Conservation (phyloP, 345 rosid genomes). For the Turnera subulata region DNA sequence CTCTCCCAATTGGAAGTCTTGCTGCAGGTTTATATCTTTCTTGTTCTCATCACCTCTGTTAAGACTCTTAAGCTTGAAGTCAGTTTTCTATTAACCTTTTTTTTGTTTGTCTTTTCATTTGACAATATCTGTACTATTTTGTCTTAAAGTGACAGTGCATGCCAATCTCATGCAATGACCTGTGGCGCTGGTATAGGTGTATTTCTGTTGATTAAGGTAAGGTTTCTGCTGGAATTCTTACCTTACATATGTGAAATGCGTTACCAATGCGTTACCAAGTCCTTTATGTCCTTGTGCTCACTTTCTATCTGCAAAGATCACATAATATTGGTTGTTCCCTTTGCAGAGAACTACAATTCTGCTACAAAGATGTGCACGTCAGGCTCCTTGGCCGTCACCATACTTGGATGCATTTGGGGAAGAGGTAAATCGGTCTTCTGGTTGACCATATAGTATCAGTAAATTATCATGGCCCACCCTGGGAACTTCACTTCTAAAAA, state of each 20-base stretch:
- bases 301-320: slow-evolving; percentile 7
- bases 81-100: background rate
- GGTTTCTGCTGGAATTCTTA: background rate
- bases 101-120: background rate
- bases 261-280: slow-evolving; percentile 1
- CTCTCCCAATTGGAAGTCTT: slow-evolving; percentile 61
- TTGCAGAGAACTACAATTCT: slow-evolving; percentile 72
- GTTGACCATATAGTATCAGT: background rate
- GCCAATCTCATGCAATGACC: slow-evolving; percentile 59
- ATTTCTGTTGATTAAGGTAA: slow-evolving; percentile 76
- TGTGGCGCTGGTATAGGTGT: slow-evolving; percentile 92
- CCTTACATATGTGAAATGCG: background rate
- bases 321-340: slow-evolving; percentile 8
- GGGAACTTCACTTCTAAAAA: no score
- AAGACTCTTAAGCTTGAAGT: background rate
- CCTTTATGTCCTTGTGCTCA: slow-evolving; percentile 7
- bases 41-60: background rate
- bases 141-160: slow-evolving; percentile 54
- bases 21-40: slow-evolving; percentile 70
- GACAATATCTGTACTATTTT: background rate
- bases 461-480: no score
- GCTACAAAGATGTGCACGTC: slow-evolving; percentile 75
- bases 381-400: slow-evolving; percentile 88
- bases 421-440: slow-evolving; percentile 52
- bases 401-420: slow-evolving; percentile 94